Percentiles rank a stretch among this genome's conserved stretches.
phyloP scores from a whole-genome alignment of 805 yeast genomes.

The Saturnispora diversa region DNA sequence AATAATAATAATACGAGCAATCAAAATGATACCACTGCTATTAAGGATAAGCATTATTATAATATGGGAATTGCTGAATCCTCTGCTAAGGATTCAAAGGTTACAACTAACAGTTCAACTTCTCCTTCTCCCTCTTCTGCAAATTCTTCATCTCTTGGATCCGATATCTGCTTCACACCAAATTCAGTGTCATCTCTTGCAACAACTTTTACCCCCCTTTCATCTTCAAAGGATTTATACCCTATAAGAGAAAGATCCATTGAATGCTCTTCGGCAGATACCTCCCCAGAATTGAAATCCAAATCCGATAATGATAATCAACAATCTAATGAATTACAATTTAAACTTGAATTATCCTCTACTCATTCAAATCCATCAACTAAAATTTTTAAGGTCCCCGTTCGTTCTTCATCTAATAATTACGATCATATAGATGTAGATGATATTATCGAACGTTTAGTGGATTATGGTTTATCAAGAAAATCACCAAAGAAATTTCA shows the following conservation, averaged over 20 bases:
- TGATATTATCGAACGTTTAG: constrained; percentile 50
- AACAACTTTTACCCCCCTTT: constrained; percentile 23
- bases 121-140: constrained; percentile 11
- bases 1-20: constrained; percentile 11
- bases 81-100: constrained; percentile 34
- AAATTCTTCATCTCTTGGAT: constrained; percentile 33
- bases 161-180: constrained; percentile 30
- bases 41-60: constrained; percentile 12
- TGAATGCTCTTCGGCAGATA: constrained; percentile 23
- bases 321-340: constrained; percentile 4
- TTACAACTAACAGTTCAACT: constrained; percentile 15
- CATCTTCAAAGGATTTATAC: constrained; percentile 17
- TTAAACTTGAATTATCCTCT: constrained; percentile 7
- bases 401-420: no score
- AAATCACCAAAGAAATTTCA: constrained; percentile 41
- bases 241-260: constrained; percentile 30
- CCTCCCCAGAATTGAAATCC: constrained; percentile 8
- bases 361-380: neutral
- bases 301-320: neutral
- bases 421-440: constrained; percentile 36
- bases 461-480: constrained; percentile 42
- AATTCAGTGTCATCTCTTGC: constrained; percentile 25
- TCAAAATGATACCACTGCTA: constrained; percentile 1
- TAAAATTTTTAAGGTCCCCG: no score
- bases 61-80: constrained; percentile 41